These are phyloP conservation scores for Penicillium olsonii DNA, from an alignment of 2,329 filamentous ascomycete genomes.

Conservation along the genomic window DNA sequence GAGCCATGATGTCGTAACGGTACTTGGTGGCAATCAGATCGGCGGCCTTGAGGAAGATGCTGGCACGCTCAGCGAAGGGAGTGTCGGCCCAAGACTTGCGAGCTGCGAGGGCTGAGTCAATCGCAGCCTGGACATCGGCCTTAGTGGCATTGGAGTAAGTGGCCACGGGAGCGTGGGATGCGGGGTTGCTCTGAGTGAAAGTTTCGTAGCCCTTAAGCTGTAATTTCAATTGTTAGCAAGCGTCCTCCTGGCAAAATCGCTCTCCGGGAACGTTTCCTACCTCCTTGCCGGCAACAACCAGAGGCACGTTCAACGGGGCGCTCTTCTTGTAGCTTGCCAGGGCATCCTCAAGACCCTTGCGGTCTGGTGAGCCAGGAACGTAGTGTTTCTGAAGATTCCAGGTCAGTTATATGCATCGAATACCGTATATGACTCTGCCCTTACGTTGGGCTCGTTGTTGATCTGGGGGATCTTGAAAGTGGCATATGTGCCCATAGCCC, in stretches of 20 bases:
- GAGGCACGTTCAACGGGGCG: conserved; percentile 74
- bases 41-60: conserved; percentile 93
- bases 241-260: background rate
- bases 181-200: conserved; percentile 74
- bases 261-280: conserved; percentile 52
- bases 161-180: conserved; percentile 77
- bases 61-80: conserved; percentile 86
- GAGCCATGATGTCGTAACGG: conserved; percentile 93
- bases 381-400: conserved; percentile 72
- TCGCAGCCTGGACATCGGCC: conserved; percentile 74
- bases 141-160: conserved; percentile 80
- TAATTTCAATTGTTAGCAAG: background rate
- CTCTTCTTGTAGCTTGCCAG: conserved; percentile 69
- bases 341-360: conserved; percentile 73
- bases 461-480: conserved; percentile 85
- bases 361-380: conserved; percentile 76
- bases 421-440: conserved; percentile 38
- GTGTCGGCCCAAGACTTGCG: conserved; percentile 83
- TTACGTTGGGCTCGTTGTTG: conserved; percentile 92
- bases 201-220: conserved; percentile 36
- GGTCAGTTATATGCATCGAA: background rate
- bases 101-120: conserved; percentile 80
- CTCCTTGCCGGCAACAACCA: conserved; percentile 80
- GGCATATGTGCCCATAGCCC: conserved; percentile 63
- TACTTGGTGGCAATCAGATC: conserved; percentile 91